These are phyloP conservation scores for Lactifluus rugatus DNA, from an alignment of 768 basidiomycete species.

Conservation along the genomic window DNA sequence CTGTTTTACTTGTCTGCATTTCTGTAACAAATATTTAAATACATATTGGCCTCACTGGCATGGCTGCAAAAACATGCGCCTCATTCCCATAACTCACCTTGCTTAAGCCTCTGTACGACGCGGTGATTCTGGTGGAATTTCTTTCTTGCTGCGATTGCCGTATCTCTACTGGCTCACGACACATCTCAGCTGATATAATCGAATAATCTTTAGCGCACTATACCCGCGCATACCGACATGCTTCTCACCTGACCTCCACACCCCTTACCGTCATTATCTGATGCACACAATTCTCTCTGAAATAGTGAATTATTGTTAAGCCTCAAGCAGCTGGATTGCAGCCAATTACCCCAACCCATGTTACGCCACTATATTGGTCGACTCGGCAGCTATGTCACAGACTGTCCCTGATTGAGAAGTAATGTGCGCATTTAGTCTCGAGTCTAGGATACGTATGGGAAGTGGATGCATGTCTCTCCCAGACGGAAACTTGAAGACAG, in stretches of 20 bases:
- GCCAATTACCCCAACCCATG: background rate
- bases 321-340: background rate
- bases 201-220: conserved; percentile 13
- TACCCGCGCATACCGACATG: conserved; percentile 13
- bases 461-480: background rate
- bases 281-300: conserved; percentile 9
- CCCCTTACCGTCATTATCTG: conserved; percentile 13
- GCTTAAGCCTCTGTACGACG: background rate
- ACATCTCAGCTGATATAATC: conserved; percentile 9
- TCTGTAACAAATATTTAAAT: background rate
- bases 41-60: background rate
- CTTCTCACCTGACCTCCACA: conserved; percentile 18
- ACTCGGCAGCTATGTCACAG: background rate
- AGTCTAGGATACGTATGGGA: background rate
- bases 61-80: background rate
- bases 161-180: conserved; percentile 2
- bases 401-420: background rate
- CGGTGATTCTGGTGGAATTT: background rate
- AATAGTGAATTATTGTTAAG: conserved; percentile 4
- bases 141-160: background rate
- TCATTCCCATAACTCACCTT: background rate
- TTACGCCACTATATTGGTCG: background rate
- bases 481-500: background rate
- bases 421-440: too few species aligned
- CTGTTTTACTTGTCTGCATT: background rate